Evolutionary conservation across 805 yeast genomes (phyloP).

Genomic region (Phaffomyces thermotolerans): DNA sequence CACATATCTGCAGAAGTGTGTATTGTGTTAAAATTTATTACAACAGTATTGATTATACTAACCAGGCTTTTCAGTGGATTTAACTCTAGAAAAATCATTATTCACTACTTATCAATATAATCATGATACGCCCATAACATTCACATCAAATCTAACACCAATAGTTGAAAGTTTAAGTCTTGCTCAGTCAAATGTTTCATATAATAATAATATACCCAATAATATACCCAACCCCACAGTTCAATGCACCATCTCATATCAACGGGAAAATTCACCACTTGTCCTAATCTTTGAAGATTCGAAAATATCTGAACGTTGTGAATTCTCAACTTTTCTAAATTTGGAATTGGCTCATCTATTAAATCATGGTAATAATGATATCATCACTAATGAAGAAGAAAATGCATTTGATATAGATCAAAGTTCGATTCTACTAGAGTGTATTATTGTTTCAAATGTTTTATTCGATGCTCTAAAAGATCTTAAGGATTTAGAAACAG

Average conservation of each 20-base stretch:
- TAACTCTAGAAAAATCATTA: slow-evolving; percentile 30
- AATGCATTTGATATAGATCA: slow-evolving; percentile 6
- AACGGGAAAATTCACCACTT: slow-evolving; percentile 46
- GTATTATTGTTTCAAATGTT: slow-evolving; percentile 45
- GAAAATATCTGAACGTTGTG: slow-evolving; percentile 49
- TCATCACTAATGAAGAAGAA: neutral
- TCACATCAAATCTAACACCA: slow-evolving; percentile 39
- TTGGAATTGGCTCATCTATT: slow-evolving; percentile 17
- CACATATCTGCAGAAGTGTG: slow-evolving; percentile 28
- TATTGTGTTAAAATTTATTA: neutral
- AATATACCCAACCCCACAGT: slow-evolving; percentile 10
- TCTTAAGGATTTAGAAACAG: slow-evolving; percentile 46
- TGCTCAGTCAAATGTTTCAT: slow-evolving; percentile 23
- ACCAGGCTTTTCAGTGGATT: slow-evolving; percentile 16
- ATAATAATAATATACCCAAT: neutral
- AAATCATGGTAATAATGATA: slow-evolving; percentile 26
- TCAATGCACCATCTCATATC: slow-evolving; percentile 44
- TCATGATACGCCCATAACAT: slow-evolving; percentile 17
- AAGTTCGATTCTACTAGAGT: slow-evolving; percentile 34
- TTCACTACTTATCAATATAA: slow-evolving; percentile 28
- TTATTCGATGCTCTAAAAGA: slow-evolving; percentile 49
- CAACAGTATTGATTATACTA: no score
- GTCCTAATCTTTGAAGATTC: slow-evolving; percentile 48
- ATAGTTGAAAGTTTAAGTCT: slow-evolving; percentile 46
- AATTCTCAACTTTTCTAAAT: slow-evolving; percentile 39